Evolutionary conservation across 2,329 filamentous ascomycete genomes (phyloP), one percentile per base, ranked within the genome.

Genomic region (Mycosphaerella sp.): DNA sequence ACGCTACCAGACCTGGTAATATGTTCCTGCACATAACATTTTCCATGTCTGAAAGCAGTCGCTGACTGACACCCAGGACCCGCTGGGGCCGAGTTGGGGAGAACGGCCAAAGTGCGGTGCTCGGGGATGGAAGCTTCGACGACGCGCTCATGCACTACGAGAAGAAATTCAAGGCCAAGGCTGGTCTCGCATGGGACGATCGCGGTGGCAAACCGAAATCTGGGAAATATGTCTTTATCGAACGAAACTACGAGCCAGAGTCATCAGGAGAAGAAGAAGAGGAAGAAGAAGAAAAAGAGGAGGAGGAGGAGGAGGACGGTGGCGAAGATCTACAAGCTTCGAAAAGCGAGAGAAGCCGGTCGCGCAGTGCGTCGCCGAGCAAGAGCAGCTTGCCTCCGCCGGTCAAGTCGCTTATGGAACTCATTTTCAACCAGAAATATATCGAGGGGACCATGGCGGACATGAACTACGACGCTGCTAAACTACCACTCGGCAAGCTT

Each of bases 401-500:
- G 0, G 76, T 89, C 2, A 83, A 89, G 66, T 73, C 81, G 7
- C 73, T 95, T 17, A 84, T 95, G 78, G 74, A 83, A 56, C 80
- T 95, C 59, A 95, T 95, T 56, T 95, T 95, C 76, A 91, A 95
- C 68, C 78, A 82, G 54, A 68, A 83, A 21, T 84, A 85, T 66
- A 89, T 95, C 69, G 75, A 51, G 7, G 47, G 45, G 17, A 80
- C 21, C 78, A 78, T 7, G 80, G 82, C 36, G 1, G 75, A 79
- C 1, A 74, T 89, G 60, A 86, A 87, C 60, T 89, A 89, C 62
- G 84, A 89, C 61, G 76, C 80, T 8, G 77, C 85, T 59, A 95
- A 95, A 69, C 74, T 95, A 40, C 89, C 89, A 0, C 75, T 95
- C 1, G 90, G 89, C 4, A 95, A 93, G 67, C 78, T 95, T 23